Evolutionary conservation across 2,329 filamentous ascomycete species (phyloP).

Genomic region (Verticillium tricorpus): DNA sequence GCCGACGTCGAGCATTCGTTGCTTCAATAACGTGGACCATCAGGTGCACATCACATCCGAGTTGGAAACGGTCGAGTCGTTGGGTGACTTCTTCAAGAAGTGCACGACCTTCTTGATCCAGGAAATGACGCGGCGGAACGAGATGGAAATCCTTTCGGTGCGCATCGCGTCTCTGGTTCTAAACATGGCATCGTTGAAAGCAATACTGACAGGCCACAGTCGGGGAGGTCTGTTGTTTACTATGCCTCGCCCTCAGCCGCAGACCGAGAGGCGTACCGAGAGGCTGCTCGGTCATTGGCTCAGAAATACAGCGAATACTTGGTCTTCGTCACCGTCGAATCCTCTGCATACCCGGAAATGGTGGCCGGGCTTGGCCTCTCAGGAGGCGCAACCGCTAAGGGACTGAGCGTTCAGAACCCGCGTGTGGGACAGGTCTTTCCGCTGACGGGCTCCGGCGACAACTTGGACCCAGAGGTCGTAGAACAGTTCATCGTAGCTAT

Average conservation of each 20-base stretch:
- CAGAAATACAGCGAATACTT: conserved; percentile 43
- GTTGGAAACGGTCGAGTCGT: conserved; percentile 18
- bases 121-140: conserved; percentile 39
- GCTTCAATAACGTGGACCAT: conserved; percentile 36
- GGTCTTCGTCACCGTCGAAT: conserved; percentile 42
- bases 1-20: conserved; percentile 15
- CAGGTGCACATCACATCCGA: conserved; percentile 27
- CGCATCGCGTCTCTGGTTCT: not conserved
- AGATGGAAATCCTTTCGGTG: conserved; percentile 25
- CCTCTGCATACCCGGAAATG: conserved; percentile 40
- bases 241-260: conserved; percentile 19
- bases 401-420: conserved; percentile 39
- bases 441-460: not conserved
- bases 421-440: conserved; percentile 39
- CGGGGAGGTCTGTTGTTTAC: conserved; percentile 32
- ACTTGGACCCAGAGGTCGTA: conserved; percentile 21
- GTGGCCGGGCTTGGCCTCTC: conserved; percentile 31
- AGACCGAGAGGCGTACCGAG: conserved; percentile 32
- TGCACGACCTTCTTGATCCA: conserved; percentile 36
- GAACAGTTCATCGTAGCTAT: conserved; percentile 41
- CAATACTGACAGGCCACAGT: conserved; percentile 16
- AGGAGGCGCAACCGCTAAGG: conserved; percentile 16
- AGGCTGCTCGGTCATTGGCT: conserved; percentile 32
- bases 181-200: not conserved
- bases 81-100: conserved; percentile 28